Evolutionary conservation across 1,139 yeast species (phyloP).

Genomic region (Eremothecium cymbalariae): DNA sequence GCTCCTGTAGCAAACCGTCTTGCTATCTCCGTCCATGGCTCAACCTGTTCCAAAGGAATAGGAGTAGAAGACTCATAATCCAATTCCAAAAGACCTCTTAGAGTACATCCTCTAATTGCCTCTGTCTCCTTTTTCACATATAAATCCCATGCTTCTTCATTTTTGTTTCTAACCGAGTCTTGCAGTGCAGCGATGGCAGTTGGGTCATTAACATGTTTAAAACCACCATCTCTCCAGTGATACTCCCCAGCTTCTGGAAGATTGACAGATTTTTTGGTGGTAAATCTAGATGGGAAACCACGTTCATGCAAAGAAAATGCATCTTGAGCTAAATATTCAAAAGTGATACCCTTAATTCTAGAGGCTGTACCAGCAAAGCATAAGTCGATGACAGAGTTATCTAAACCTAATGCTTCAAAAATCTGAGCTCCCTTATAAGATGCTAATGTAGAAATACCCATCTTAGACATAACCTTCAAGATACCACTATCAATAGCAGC

Average conservation of each 20-base stretch:
- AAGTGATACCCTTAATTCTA: constrained; percentile 90
- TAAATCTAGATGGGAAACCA: constrained; percentile 75
- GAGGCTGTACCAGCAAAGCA: constrained; percentile 98
- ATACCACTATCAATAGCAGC: constrained; percentile 83
- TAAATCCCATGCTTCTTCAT: constrained; percentile 84
- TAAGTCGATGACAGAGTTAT: constrained; percentile 87
- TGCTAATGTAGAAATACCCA: constrained; percentile 97
- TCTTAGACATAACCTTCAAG: constrained; percentile 94
- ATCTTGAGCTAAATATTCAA: constrained; percentile 93
- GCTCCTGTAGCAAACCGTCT: constrained; percentile 98
- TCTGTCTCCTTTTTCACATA: constrained; percentile 86
- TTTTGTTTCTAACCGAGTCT: constrained; percentile 94
- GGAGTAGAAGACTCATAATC: constrained; percentile 63
- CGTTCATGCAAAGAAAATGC: constrained; percentile 89
- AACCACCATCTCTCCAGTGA: constrained; percentile 99
- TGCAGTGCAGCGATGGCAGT: constrained; percentile 90
- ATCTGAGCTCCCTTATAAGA: constrained; percentile 98
- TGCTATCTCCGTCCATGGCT: constrained; percentile 99
- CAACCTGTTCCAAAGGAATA: constrained; percentile 94
- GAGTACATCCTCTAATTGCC: constrained; percentile 85
- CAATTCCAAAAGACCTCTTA: constrained; percentile 88
- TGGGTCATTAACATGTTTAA: constrained; percentile 89
- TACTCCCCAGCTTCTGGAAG: constrained; percentile 95
- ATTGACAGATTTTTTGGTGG: constrained; percentile 56
- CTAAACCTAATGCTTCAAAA: constrained; percentile 93